Evolutionary conservation across 1,284 basidiomycete genomes (phyloP).

Genomic region (Phylloporus sp.): DNA sequence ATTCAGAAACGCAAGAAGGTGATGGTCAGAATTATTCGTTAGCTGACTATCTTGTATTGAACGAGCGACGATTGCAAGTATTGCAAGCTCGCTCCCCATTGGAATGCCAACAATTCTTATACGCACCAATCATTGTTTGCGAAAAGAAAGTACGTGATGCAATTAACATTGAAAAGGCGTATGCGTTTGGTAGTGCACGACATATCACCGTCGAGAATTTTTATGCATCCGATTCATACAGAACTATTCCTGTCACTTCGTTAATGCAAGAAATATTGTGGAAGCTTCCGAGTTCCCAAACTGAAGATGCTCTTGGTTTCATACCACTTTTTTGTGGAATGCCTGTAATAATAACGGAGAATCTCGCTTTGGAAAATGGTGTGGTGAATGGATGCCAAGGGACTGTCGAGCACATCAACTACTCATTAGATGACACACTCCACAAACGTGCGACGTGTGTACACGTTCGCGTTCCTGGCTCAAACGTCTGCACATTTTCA

Average conservation of each 20-base stretch:
- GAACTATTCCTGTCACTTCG: not conserved
- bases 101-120: not conserved
- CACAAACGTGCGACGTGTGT: not conserved
- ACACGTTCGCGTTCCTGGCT: too few species aligned
- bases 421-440: not conserved
- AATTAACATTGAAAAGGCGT: not conserved
- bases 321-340: not conserved
- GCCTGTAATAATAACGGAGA: not conserved
- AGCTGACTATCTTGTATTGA: not conserved
- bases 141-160: not conserved
- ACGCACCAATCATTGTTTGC: not conserved
- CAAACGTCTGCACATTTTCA: too few species aligned
- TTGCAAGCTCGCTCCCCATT: not conserved
- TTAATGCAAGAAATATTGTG: not conserved
- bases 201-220: too few species aligned
- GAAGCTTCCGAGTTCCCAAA: not conserved
- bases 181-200: not conserved
- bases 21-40: not conserved
- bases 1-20: not conserved
- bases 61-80: not conserved
- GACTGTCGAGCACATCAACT: not conserved
- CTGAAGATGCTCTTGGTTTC: not conserved
- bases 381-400: not conserved
- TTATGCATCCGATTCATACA: not conserved
- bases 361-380: not conserved